A percentile compares a stretch with the other conserved stretches of the same genome.
These are phyloP conservation scores for Melastoma malabathricum DNA, from an alignment of 345 rosid species.

Conservation along the genomic window DNA sequence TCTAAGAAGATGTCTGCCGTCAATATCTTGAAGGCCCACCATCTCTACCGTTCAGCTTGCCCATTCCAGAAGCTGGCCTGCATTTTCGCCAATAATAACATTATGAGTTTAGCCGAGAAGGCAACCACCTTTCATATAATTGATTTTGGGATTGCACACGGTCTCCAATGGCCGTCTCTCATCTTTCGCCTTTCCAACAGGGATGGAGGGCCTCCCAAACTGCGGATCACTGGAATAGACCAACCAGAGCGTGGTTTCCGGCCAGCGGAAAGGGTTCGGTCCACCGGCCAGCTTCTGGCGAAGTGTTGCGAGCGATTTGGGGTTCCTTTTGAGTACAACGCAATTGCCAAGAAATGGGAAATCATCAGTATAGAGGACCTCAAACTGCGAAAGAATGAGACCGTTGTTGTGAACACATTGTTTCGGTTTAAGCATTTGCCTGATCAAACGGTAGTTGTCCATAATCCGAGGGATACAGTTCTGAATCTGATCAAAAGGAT, in stretches of 20 bases:
- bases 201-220: constrained; percentile 58
- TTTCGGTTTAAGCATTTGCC: constrained; percentile 41
- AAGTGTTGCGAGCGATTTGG: constrained; percentile 42
- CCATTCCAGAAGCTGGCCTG: constrained; percentile 54
- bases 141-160: constrained; percentile 70
- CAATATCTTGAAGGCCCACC: constrained; percentile 50
- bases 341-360: constrained; percentile 62
- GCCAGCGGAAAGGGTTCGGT: constrained; percentile 57
- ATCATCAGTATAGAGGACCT: constrained; percentile 43
- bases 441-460: constrained; percentile 42
- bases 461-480: constrained; percentile 27
- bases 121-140: constrained; percentile 45
- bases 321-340: constrained; percentile 59
- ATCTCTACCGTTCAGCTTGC: constrained; percentile 28
- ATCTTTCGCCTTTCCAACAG: constrained; percentile 43
- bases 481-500: constrained; percentile 2
- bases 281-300: constrained; percentile 61
- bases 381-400: constrained; percentile 31
- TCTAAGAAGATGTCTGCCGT: constrained; percentile 41
- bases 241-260: constrained; percentile 67
- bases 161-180: constrained; percentile 76
- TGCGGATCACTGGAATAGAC: constrained; percentile 77
- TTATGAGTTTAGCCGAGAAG: constrained; percentile 28
- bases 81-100: constrained; percentile 42
- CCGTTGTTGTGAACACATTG: constrained; percentile 42